These are phyloP conservation scores for Phialophora chinensis DNA, from an alignment of 2,329 filamentous ascomycete species.

Conservation along the genomic window DNA sequence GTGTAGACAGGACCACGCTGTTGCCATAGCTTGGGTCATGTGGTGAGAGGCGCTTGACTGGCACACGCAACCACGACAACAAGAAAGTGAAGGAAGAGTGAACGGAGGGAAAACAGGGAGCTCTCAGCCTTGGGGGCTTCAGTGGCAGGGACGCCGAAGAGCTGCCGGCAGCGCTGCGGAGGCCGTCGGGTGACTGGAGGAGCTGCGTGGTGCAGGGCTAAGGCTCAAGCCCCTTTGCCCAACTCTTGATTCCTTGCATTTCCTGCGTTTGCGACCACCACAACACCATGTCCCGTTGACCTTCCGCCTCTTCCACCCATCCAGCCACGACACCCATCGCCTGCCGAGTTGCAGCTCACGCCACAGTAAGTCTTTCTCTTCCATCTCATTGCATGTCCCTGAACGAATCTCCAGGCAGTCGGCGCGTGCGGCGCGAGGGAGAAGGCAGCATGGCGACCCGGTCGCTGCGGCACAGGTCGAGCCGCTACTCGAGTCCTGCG, in stretches of 20 bases:
- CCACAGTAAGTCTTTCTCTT: constrained; percentile 32
- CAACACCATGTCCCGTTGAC: constrained; percentile 18
- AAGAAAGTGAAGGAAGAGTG: constrained; percentile 2
- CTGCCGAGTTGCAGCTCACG: constrained; percentile 30
- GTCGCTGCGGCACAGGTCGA: constrained; percentile 39
- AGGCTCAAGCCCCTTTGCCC: constrained; percentile 29
- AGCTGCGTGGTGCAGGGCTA: neutral
- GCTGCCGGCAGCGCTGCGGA: constrained; percentile 13
- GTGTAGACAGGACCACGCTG: neutral
- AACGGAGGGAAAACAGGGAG: constrained; percentile 13
- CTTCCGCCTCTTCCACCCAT: constrained; percentile 21
- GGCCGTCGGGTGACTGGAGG: constrained; percentile 17
- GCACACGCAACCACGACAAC: constrained; percentile 2
- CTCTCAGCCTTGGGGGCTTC: constrained; percentile 30
- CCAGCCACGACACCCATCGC: constrained; percentile 23
- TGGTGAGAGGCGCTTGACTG: neutral
- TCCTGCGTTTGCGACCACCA: constrained; percentile 29
- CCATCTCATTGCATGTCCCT: constrained; percentile 29
- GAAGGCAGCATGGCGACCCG: constrained; percentile 37
- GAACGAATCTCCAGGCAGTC: constrained; percentile 34
- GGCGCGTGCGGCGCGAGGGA: constrained; percentile 35
- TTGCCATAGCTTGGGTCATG: neutral
- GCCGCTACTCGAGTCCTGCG: constrained; percentile 39
- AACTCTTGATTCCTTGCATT: constrained; percentile 22
- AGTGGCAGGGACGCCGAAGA: constrained; percentile 11